Conservation (phyloP, 257 asterid species). For the Jasminum sambac region DNA sequence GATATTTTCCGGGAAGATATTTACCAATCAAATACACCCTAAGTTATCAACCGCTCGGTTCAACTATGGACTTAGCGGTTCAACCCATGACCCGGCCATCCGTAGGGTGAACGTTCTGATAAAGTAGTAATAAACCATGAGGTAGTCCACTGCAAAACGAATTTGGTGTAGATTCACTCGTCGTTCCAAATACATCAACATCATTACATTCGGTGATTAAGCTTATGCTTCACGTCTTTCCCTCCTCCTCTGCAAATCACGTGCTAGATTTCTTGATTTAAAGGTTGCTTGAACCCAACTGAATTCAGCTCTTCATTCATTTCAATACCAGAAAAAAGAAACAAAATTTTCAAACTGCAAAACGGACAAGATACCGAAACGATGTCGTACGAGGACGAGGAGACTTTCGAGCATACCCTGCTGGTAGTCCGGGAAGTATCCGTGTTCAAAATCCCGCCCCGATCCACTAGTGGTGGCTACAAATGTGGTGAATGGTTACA, state of each 20-base stretch:
- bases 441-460: slow-evolving; percentile 94
- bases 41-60: too few relatives aligned
- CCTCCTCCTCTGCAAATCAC: slow-evolving; percentile 11
- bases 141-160: not conserved
- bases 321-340: not conserved
- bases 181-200: not conserved
- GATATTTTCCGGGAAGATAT: too few relatives aligned
- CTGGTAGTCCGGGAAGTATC: slow-evolving; percentile 94
- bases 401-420: slow-evolving; percentile 89
- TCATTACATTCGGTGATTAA: slow-evolving; percentile 17
- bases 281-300: not conserved
- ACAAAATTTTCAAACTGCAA: not conserved
- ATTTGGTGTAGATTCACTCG: not conserved
- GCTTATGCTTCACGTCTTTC: slow-evolving; percentile 39
- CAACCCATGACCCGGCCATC: too few relatives aligned
- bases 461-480: slow-evolving; percentile 95
- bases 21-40: too few relatives aligned
- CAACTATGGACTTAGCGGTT: too few relatives aligned
- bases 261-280: not conserved
- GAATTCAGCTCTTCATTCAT: not conserved
- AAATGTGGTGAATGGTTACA: slow-evolving; percentile 99
- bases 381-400: slow-evolving; percentile 83
- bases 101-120: too few relatives aligned
- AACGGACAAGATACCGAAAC: slow-evolving; percentile 10
- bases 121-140: too few relatives aligned